Evolutionary conservation across 2,329 filamentous ascomycete species (phyloP), one percentile per base, ranked within the genome.

Genomic region (Atkinsonella texensis): DNA sequence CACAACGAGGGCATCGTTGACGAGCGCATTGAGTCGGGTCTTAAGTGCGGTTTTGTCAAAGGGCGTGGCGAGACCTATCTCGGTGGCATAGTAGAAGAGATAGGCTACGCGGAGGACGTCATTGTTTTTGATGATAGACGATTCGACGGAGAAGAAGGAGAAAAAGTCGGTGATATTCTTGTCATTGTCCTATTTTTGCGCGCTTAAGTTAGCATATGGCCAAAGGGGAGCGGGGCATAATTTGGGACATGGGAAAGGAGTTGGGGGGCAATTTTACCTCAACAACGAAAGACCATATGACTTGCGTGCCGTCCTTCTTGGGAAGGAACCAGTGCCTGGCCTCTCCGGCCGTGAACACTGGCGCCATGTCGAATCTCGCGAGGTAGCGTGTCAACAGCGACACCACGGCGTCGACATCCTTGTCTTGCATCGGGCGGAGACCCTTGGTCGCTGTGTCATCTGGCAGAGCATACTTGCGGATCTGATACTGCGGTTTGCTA

Each of bases 131-230:
- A 98, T 94, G 53, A 96, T 86, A 1, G 89, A 93, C 15, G 89
- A 95, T 66, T 95, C 89, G 35, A 98, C 84, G 63, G 83, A 84
- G 75, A 97, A 98, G 72, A 97, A 98, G 39, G 89, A 96, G 71
- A 96, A 85, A 71, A 95, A 96, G 69, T 98, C 93, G 39, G 89
- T 96, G 63, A 98, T 87, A 60, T 89, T 89, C 55, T 86, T 79
- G 48, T 84, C 81, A 46, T 80, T 68, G 54, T 77, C 70, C 74
- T 76, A 55, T 39, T 31, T 28, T 13, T 15, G 3, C 15, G 23
- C 6, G 23, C 20, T 8, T 1, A 28, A 28, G 20, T 45, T 32
- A 40, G 17, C 15, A 41, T 6, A 31, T 31, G 8, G 49, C 44
- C 42, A 28, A 49, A 20, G 18, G 15, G 28, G 28, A 6, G 28